phyloP scores from a whole-genome alignment of 768 basidiomycete species.

The Agrocybe pediades region DNA sequence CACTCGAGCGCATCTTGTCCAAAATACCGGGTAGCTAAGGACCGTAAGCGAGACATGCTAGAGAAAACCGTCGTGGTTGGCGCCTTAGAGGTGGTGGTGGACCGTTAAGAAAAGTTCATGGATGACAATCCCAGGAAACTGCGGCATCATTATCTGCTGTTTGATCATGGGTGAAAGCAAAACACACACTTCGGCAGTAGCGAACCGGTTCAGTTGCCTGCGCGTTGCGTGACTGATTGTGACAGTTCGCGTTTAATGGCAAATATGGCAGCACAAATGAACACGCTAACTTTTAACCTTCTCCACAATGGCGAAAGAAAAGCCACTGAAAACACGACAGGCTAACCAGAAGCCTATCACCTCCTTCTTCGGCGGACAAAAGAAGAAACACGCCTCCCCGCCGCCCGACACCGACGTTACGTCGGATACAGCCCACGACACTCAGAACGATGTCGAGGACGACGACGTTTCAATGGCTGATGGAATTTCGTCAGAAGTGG shows the following conservation, averaged over 20 bases:
- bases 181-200: too few relatives aligned
- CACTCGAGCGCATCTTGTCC: constrained; percentile 41
- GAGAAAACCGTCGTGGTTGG: not conserved
- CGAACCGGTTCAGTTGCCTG: not conserved
- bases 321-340: constrained; percentile 33
- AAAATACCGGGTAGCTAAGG: constrained; percentile 28
- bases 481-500: constrained; percentile 33
- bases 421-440: constrained; percentile 22
- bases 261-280: not conserved
- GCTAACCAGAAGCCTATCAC: constrained; percentile 56
- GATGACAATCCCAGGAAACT: not conserved
- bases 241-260: constrained; percentile 13
- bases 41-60: constrained; percentile 11
- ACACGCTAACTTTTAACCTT: constrained; percentile 11
- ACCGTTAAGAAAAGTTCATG: not conserved
- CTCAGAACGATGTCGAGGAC: constrained; percentile 20
- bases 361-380: constrained; percentile 51
- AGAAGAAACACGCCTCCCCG: constrained; percentile 22
- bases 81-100: not conserved
- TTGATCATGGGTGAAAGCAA: too few relatives aligned
- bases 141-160: too few relatives aligned
- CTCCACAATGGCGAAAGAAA: constrained; percentile 50
- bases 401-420: constrained; percentile 29
- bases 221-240: constrained; percentile 13
- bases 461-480: constrained; percentile 28